Evolutionary conservation across 495 filamentous ascomycete species (phyloP).

Genomic region (Xylaria cubensis): DNA sequence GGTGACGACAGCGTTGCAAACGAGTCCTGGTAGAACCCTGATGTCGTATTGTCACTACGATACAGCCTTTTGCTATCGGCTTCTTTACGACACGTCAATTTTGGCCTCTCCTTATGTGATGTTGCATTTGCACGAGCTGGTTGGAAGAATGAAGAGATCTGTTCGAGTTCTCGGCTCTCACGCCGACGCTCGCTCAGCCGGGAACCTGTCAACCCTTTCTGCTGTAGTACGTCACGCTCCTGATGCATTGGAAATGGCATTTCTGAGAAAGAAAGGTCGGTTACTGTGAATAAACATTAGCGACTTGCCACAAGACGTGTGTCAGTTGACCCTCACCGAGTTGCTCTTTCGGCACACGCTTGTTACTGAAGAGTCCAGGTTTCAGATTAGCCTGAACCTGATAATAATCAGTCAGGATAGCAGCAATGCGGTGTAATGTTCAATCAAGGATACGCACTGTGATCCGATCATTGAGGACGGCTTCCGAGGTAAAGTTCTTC

Average conservation of each 20-base stretch:
- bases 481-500: constrained; percentile 67
- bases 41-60: background rate
- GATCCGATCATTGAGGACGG: constrained; percentile 66
- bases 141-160: constrained; percentile 52
- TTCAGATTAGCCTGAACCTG: constrained; percentile 62
- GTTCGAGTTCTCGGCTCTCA: constrained; percentile 45
- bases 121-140: constrained; percentile 22
- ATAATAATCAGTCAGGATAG: constrained; percentile 36
- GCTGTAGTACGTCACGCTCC: constrained; percentile 26
- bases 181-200: constrained; percentile 34
- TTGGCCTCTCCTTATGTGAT: constrained; percentile 2
- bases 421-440: background rate
- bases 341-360: constrained; percentile 65
- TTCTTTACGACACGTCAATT: background rate
- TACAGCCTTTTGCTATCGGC: background rate
- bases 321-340: constrained; percentile 45
- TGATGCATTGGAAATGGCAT: constrained; percentile 63
- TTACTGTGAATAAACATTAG: constrained; percentile 51
- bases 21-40: background rate
- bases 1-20: constrained; percentile 16
- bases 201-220: constrained; percentile 31
- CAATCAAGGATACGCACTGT: constrained; percentile 57
- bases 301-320: background rate
- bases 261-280: constrained; percentile 71
- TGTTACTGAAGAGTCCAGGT: constrained; percentile 75